A percentile compares a stretch with the other conserved stretches of the same genome.
phyloP scores from a whole-genome alignment of 1,284 basidiomycete species.

The Cryptococcus sp. region DNA sequence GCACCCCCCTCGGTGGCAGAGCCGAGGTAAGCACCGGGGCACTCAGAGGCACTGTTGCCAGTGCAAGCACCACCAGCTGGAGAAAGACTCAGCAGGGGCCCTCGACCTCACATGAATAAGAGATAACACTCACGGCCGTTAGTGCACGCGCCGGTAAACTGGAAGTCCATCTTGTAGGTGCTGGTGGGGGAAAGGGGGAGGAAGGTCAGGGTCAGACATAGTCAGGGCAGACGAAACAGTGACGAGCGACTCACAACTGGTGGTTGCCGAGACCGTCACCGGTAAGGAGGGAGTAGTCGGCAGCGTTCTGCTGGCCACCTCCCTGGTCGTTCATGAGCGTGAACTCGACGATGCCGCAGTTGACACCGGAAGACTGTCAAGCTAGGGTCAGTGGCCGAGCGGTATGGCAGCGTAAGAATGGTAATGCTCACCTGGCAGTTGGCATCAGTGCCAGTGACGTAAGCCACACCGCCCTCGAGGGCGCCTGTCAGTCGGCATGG shows the following conservation, averaged over 20 bases:
- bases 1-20: conserved; percentile 16
- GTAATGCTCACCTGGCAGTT: conserved; percentile 5
- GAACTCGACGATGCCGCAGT: conserved; percentile 30
- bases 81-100: not conserved
- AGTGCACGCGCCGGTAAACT: conserved; percentile 13
- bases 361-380: conserved; percentile 13
- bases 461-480: conserved; percentile 21
- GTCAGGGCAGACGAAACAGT: not conserved
- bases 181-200: conserved; percentile 2
- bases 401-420: too few relatives aligned
- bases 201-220: not conserved
- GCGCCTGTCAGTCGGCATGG: not conserved
- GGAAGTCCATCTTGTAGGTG: conserved; percentile 22
- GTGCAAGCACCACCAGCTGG: conserved; percentile 15
- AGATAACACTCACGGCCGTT: not conserved
- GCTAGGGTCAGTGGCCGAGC: too few relatives aligned
- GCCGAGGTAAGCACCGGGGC: conserved; percentile 20
- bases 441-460: conserved; percentile 13
- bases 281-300: conserved; percentile 21
- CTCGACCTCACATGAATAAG: not conserved
- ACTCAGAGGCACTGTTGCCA: conserved; percentile 10
- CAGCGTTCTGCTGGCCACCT: conserved; percentile 10
- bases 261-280: conserved; percentile 16
- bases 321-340: conserved; percentile 19
- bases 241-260: conserved; percentile 10